Evolutionary conservation across 164 flowering plant genomes (phyloP).

Genomic region (Cinnamomum chago): DNA sequence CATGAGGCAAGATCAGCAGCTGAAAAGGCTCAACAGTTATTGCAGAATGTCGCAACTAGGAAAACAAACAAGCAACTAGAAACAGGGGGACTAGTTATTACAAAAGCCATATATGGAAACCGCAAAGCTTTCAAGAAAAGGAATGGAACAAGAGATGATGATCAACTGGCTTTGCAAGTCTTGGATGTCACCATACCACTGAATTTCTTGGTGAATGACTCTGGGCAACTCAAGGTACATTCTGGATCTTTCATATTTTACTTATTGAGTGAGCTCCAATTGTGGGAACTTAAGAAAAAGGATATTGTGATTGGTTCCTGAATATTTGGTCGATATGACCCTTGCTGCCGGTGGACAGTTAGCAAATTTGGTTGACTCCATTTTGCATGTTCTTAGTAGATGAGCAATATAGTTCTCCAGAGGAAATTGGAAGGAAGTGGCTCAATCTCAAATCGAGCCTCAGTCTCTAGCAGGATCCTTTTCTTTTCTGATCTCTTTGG

Average conservation of each 20-base stretch:
- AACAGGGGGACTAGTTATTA: slow-evolving; percentile 64
- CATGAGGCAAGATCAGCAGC: slow-evolving; percentile 72
- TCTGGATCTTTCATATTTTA: not conserved
- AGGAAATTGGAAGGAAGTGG: too few relatives aligned
- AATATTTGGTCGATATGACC: too few relatives aligned
- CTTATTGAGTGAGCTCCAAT: not conserved
- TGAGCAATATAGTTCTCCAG: too few relatives aligned
- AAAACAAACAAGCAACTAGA: slow-evolving; percentile 71
- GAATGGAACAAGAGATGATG: slow-evolving; percentile 31
- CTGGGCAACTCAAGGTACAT: slow-evolving; percentile 84
- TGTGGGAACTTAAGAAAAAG: too few relatives aligned
- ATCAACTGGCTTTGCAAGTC: slow-evolving; percentile 48
- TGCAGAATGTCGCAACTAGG: slow-evolving; percentile 76
- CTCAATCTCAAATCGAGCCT: too few relatives aligned
- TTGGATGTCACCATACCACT: slow-evolving; percentile 84
- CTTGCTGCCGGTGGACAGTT: too few relatives aligned
- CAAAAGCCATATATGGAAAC: slow-evolving; percentile 70
- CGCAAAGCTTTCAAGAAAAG: slow-evolving; percentile 40
- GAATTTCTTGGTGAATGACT: slow-evolving; percentile 79
- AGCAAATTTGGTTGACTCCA: too few relatives aligned
- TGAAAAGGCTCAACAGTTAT: slow-evolving; percentile 76
- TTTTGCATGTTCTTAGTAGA: too few relatives aligned
- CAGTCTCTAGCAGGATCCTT: too few relatives aligned
- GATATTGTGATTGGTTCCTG: not conserved
- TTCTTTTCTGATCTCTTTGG: too few relatives aligned